These are phyloP conservation scores for Yamadazyma spencermartinsiae DNA, from an alignment of 1,139 yeast genomes.

Conservation along the genomic window DNA sequence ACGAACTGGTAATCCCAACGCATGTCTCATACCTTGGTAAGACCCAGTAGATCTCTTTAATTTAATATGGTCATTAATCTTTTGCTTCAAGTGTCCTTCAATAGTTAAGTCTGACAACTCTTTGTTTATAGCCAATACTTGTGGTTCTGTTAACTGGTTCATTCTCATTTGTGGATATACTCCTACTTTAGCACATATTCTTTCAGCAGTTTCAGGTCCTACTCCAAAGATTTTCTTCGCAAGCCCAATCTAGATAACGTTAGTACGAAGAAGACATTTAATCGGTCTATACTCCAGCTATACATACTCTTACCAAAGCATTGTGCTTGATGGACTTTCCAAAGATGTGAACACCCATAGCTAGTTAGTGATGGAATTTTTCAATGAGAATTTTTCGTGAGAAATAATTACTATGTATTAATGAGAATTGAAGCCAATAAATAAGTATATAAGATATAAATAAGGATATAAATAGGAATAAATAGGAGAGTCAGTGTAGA, in stretches of 20 bases:
- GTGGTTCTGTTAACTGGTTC: slow-evolving; percentile 89
- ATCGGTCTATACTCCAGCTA: neutral
- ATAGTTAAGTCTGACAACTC: slow-evolving; percentile 81
- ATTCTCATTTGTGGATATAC: slow-evolving; percentile 92
- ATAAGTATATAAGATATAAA: too few species aligned
- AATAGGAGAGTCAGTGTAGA: too few species aligned
- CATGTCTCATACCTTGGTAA: slow-evolving; percentile 87
- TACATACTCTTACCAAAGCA: slow-evolving; percentile 43
- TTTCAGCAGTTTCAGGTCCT: slow-evolving; percentile 72
- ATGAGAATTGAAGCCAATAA: too few species aligned
- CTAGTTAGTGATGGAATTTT: slow-evolving; percentile 10
- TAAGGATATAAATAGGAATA: too few species aligned
- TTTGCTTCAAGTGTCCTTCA: slow-evolving; percentile 82
- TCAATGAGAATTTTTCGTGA: slow-evolving; percentile 2
- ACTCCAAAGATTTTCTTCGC: slow-evolving; percentile 84
- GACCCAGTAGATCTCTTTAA: slow-evolving; percentile 82
- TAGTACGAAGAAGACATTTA: slow-evolving; percentile 4
- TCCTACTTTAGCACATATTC: slow-evolving; percentile 83
- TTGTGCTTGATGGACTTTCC: slow-evolving; percentile 69
- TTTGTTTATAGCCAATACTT: slow-evolving; percentile 80
- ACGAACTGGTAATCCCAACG: slow-evolving; percentile 83
- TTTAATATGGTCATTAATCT: slow-evolving; percentile 75
- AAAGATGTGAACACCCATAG: slow-evolving; percentile 73
- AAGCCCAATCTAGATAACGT: slow-evolving; percentile 57
- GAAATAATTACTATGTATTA: neutral